Evolutionary conservation across 1,139 yeast genomes (phyloP).

Genomic region (Diutina sp.): DNA sequence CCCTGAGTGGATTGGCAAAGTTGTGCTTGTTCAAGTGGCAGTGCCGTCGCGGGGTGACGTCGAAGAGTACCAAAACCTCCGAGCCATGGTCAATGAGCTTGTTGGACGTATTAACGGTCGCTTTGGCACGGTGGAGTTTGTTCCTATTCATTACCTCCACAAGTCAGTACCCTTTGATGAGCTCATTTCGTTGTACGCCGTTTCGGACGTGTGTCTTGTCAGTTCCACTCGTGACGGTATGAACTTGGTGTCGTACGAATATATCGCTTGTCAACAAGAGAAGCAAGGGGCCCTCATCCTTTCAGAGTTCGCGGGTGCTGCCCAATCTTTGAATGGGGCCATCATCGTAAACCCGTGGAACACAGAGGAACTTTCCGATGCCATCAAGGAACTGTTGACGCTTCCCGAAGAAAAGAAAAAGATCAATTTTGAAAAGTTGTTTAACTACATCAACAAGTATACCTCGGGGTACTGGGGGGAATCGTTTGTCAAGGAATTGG

Average conservation of each 20-base stretch:
- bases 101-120: constrained; percentile 95
- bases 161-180: constrained; percentile 85
- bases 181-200: constrained; percentile 71
- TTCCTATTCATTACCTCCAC: constrained; percentile 95
- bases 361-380: constrained; percentile 81
- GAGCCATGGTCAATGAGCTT: constrained; percentile 90
- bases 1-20: constrained; percentile 98
- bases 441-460: constrained; percentile 79
- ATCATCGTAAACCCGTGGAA: constrained; percentile 96
- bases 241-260: constrained; percentile 93
- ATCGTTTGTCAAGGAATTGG: constrained; percentile 79
- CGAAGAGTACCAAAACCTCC: constrained; percentile 88
- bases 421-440: constrained; percentile 70
- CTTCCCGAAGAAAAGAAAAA: constrained; percentile 69
- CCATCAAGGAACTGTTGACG: constrained; percentile 80
- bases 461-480: constrained; percentile 98
- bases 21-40: constrained; percentile 89
- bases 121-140: constrained; percentile 94
- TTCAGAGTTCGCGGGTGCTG: constrained; percentile 98
- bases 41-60: constrained; percentile 98
- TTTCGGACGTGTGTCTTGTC: constrained; percentile 85
- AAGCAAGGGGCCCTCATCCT: constrained; percentile 77
- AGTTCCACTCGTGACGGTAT: constrained; percentile 96
- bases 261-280: constrained; percentile 88
- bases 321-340: constrained; percentile 91